Evolutionary conservation across 2,329 filamentous ascomycete genomes (phyloP), one percentile per base, ranked within the genome.

Genomic region (Paraphaeosphaeria sporulosa): DNA sequence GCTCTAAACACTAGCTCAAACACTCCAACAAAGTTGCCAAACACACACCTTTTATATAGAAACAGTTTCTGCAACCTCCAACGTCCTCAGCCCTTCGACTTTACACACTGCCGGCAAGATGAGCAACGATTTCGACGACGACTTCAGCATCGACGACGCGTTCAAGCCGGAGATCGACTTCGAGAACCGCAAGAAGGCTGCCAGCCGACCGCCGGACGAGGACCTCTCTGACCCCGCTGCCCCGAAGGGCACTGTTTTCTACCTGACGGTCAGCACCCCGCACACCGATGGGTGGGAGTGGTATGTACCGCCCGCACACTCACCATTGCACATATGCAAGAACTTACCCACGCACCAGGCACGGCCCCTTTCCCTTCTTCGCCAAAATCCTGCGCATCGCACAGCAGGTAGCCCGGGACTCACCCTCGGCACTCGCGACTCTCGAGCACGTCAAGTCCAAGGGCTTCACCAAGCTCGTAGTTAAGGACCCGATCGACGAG

Each of bases 261-360:
- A 72, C 60, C 70, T 74, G 34, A 62, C 64, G 54, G 52, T 64
- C 64, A 69, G 53, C 8, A 63, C 61, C 0, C 71, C 68, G 0
- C 67, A 71, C 63, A 65, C 57, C 15, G 70, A 74, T 60, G 54
- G 55, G 8, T 62, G 63, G 62, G 40, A 52, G 6, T 58, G 69
- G 58, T 23, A 62, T 30, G 27, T 30, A 30, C 4, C 27, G 8
- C 27, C 27, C 27, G 8, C 4, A 30, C 27, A 4, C 27, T 30
- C 27, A 30, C 8, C 27, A 30, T 30, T 30, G 27, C 8, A 30
- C 27, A 30, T 8, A 30, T 30, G 8, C 27, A 30, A 4, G 4
- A 8, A 30, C 27, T n/a, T n/a, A 30, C 27, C 27, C 8, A 8
- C 27, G 27, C 27, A 30, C 27, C 27, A 30, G 27, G 27, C 27